phyloP scores from a whole-genome alignment of 1,139 yeast species.

The Yamadazyma membranifaciens region DNA sequence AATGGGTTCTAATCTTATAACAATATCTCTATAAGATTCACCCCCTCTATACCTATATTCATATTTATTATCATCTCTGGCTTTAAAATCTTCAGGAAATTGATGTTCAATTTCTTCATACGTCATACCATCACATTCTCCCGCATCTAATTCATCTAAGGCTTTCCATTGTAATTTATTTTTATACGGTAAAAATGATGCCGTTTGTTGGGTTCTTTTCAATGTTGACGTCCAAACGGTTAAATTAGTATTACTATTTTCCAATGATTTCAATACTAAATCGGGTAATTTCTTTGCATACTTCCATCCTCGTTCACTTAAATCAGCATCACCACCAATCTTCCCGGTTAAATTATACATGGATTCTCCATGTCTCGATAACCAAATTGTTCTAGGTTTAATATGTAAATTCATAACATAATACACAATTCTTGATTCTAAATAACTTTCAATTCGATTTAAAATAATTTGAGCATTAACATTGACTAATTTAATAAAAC shows the following conservation, averaged over 20 bases:
- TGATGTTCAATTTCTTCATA: slow-evolving; percentile 75
- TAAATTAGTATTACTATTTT: slow-evolving; percentile 58
- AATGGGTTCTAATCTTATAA: slow-evolving; percentile 89
- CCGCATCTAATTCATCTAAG: slow-evolving; percentile 94
- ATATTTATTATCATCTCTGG: slow-evolving; percentile 93
- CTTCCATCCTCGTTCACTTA: slow-evolving; percentile 81
- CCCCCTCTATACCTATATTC: slow-evolving; percentile 97
- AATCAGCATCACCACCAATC: slow-evolving; percentile 92
- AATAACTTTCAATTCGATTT: slow-evolving; percentile 81
- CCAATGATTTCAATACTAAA: slow-evolving; percentile 70
- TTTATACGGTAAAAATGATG: slow-evolving; percentile 76
- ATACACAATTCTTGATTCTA: slow-evolving; percentile 90
- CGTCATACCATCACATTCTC: slow-evolving; percentile 95
- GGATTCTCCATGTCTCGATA: slow-evolving; percentile 94
- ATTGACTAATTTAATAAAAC: slow-evolving; percentile 84
- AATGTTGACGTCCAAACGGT: slow-evolving; percentile 97
- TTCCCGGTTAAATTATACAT: slow-evolving; percentile 89
- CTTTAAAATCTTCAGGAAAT: slow-evolving; percentile 93
- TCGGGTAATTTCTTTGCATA: slow-evolving; percentile 84
- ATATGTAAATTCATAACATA: slow-evolving; percentile 94
- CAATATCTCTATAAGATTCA: slow-evolving; percentile 94
- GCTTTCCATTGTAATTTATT: slow-evolving; percentile 92
- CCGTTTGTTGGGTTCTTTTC: slow-evolving; percentile 90
- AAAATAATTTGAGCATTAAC: slow-evolving; percentile 85
- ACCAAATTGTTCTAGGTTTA: slow-evolving; percentile 87